Evolutionary conservation across 1,139 yeast species (phyloP).

Genomic region (Sugiyamaella xylanicola): DNA sequence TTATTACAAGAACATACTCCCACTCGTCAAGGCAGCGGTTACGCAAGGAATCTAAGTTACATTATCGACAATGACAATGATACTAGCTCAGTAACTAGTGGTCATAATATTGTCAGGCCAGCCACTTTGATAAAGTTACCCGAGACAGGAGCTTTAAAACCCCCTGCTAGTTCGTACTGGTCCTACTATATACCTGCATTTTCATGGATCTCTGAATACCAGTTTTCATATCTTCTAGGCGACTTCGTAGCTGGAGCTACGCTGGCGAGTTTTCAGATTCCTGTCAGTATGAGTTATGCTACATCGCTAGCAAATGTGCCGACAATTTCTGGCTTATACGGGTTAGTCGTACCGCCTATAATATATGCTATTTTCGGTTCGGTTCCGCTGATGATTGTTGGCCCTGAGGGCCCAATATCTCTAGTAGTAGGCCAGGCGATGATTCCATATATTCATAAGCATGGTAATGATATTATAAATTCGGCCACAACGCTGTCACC

Average conservation of each 20-base stretch:
- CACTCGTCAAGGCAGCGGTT: neutral
- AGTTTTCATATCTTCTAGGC: constrained; percentile 56
- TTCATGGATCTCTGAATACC: constrained; percentile 75
- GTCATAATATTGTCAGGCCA: constrained; percentile 2
- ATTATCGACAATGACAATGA: constrained; percentile 3
- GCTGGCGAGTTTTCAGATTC: constrained; percentile 88
- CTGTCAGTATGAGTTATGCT: constrained; percentile 85
- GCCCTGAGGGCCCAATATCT: constrained; percentile 94
- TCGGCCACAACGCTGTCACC: constrained; percentile 49
- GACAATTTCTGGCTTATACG: constrained; percentile 79
- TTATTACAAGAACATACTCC: neutral
- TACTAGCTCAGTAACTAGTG: constrained; percentile 9
- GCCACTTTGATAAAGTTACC: constrained; percentile 19
- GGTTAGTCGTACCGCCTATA: constrained; percentile 80
- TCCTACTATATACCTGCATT: constrained; percentile 80
- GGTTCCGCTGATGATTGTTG: constrained; percentile 95
- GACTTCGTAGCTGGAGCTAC: constrained; percentile 87
- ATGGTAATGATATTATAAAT: neutral
- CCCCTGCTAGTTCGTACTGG: constrained; percentile 37
- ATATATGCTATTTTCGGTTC: constrained; percentile 83
- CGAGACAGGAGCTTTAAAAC: constrained; percentile 15
- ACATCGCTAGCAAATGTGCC: constrained; percentile 90
- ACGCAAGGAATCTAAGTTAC: constrained; percentile 8
- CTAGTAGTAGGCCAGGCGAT: constrained; percentile 90
- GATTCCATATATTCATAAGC: constrained; percentile 48